Evolutionary conservation across 768 basidiomycete genomes (phyloP), one percentile per base, ranked within the genome.

Genomic region (Antrodiella citrinella): DNA sequence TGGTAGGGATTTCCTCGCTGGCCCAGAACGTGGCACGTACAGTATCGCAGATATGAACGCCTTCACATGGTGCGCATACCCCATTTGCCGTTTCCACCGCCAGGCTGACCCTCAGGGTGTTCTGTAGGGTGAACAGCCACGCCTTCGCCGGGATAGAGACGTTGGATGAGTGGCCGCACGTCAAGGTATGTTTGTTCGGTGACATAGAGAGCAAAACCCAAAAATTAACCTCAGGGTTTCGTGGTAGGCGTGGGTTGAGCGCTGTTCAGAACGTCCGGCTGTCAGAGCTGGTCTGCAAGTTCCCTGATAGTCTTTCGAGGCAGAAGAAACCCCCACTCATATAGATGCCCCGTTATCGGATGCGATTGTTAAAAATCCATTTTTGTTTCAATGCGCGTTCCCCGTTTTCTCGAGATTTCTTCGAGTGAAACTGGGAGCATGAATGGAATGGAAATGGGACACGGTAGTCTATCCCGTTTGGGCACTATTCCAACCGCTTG

Each of bases 1-100:
- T 42, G 78, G 72, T 47, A 77, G 86, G 15, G 89, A 92, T 38
- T 94, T 76, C 63, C 79, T 95, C 13, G 89, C 77, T 15, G 91
- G 92, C n/a, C 68, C 81, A 10, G 83, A 79, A 0, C 70, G 71
- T 49, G 87, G 86, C 21, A 81, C 77, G 57, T 78, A 75, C 61
- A 80, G 74, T 38, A 65, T 92, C 44, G 91, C 86, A 4, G 88
- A 90, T 58, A 67, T 86, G 50, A 91, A 89, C 51, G 71, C 72
- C 3, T 60, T 77, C 49, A 72, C 84, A 3, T 89, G 85, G 86
- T 25, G 13, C 15, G 41, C 44, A 41, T 22, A 24, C 41, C 25
- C 18, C n/a, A 4, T 22, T 19, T 10, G 43, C 43, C 43, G n/a
- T 22, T 46, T n/a, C 45, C 45, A n/a, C 35, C 7, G n/a, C n/a